Evolutionary conservation across 306 rosid species (phyloP).

Genomic region (Clitoria ternatea): DNA sequence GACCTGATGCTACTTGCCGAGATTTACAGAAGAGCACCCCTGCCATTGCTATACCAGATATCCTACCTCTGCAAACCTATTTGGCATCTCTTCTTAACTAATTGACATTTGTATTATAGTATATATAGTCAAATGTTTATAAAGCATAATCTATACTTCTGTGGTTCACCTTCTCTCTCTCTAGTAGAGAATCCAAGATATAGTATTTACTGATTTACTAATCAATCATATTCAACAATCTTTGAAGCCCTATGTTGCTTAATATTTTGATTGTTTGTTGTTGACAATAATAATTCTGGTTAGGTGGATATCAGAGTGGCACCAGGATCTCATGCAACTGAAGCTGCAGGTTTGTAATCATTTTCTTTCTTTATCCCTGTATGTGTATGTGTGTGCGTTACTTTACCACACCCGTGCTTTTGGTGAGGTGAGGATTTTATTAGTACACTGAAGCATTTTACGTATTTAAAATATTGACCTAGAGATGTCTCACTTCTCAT

Average conservation of each 20-base stretch:
- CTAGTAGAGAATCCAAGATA: not conserved
- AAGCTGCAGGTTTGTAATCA: slow-evolving; percentile 64
- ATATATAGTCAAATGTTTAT: not conserved
- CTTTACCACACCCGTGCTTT: not conserved
- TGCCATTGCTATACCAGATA: not conserved
- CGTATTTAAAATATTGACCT: not conserved
- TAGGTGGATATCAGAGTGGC: slow-evolving; percentile 95
- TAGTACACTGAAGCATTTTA: slow-evolving; percentile 12
- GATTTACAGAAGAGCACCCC: not conserved
- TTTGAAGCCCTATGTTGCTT: not conserved
- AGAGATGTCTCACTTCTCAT: not conserved
- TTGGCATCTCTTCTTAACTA: not conserved
- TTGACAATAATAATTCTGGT: slow-evolving; percentile 22
- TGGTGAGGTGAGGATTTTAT: not conserved
- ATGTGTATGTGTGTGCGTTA: not conserved
- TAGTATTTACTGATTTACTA: not conserved
- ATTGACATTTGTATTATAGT: not conserved
- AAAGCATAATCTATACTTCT: not conserved
- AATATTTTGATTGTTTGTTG: not conserved
- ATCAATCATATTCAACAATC: slow-evolving; percentile 14
- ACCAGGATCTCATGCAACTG: slow-evolving; percentile 94
- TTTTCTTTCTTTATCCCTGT: not conserved
- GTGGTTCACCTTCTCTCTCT: not conserved
- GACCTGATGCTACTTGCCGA: not conserved
- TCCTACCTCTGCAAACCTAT: not conserved